A percentile compares a stretch with the other conserved stretches of the same genome.
Conservation (phyloP, 2,329 filamentous ascomycete species). For the Tolypocladium pustulatum region DNA sequence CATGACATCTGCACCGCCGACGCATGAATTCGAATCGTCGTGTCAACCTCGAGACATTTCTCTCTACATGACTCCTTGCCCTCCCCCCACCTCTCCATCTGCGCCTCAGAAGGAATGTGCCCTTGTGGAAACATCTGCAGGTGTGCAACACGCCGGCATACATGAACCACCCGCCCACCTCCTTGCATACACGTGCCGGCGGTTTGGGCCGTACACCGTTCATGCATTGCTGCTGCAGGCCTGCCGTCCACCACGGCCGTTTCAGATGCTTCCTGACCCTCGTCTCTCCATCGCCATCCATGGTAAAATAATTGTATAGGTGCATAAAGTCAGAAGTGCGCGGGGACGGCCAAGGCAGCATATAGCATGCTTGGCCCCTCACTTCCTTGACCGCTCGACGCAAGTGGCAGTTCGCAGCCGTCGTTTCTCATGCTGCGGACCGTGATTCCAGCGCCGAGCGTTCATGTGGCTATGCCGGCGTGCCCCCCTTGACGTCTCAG, state of each 20-base stretch:
- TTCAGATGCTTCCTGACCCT: neutral
- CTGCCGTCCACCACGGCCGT: neutral
- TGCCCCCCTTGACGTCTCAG: neutral
- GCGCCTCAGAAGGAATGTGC: neutral
- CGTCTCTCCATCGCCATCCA: neutral
- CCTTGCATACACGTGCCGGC: neutral
- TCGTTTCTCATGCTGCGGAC: neutral
- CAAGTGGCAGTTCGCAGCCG: neutral
- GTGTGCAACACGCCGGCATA: neutral
- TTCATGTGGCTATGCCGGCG: neutral
- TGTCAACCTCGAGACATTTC: neutral
- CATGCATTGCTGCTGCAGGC: neutral
- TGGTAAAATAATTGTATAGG: neutral
- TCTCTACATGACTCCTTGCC: neutral
- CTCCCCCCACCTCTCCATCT: neutral
- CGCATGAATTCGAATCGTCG: neutral
- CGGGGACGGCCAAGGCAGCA: neutral
- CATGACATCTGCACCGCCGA: neutral
- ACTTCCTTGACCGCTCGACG: neutral
- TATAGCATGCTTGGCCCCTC: neutral
- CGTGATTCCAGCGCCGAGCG: neutral
- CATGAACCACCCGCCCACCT: neutral
- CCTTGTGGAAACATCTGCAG: neutral
- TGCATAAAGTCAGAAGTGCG: neutral
- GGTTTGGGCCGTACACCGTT: neutral